Base-by-base conservation (phyloP, 192 early-diverging fungal species). In the Lunasporangiospora selenospora region DNA sequence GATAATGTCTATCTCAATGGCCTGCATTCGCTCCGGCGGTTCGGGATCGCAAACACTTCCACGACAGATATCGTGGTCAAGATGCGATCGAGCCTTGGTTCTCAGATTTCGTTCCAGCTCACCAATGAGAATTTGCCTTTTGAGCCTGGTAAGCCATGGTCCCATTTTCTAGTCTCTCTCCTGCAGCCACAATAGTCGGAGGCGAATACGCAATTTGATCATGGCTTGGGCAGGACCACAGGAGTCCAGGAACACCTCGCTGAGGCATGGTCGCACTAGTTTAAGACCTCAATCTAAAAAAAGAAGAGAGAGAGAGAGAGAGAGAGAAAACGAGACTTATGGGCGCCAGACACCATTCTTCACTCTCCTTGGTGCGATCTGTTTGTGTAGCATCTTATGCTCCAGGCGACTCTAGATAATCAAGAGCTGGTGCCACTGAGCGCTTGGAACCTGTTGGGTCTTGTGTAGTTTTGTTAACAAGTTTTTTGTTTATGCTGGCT, bases 1-100 rank as follows among this genome's bases (percentile, higher is more conserved):
- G 93, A 95, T 33, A 86, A 89, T 65, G 92, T 95, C 19, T 94
- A 93, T 64, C 67, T 87, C 30, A 94, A 95, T 67, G 90, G 90
- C 13, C 80, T 93, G 2, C 94, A 95, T 60, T 85, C 89, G 0
- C 80, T 95, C 12, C 78, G 83, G 7, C 83, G 86, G 23, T 78
- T 95, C 50, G 78, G 86, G 62, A 78, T 95, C 48, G 81, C 86
- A 30, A 95, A 95, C 76, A 65, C 83, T 15, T 87, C 85, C 21
- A 61, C 71, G 24, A 62, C 75, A 19, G 70, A 63, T 41, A 75
- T 94, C 23, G 55, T 83, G 12, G 86, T 94, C 32, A 90, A 93
- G 63, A 78, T 94, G 76, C 81, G 91, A 44, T 91, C 90, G 9
- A 94, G 91, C 70, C 79, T 93, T 19, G 84, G 90, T 4, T 58